Conservation (phyloP, 495 filamentous ascomycete species). For the Pyrenula massariospora region DNA sequence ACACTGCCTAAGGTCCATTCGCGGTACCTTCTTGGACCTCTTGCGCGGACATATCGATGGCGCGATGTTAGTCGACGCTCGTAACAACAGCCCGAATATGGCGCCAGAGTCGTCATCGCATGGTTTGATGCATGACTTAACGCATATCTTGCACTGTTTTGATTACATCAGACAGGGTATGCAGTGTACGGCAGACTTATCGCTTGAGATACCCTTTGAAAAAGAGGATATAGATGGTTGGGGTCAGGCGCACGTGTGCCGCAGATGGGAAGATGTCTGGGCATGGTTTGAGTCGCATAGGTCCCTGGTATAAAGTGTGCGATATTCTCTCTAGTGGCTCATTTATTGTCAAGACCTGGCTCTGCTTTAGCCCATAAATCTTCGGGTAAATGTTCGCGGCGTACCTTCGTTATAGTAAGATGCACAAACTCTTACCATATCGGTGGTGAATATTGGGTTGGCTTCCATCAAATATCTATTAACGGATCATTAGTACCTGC, state of each 20-base stretch:
- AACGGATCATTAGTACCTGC: background rate
- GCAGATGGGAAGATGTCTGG: background rate
- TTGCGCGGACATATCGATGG: background rate
- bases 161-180: background rate
- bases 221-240: background rate
- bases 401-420: background rate
- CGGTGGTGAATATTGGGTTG: background rate
- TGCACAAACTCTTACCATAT: background rate
- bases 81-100: background rate
- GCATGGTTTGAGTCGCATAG: background rate
- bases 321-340: background rate
- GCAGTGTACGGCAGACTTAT: background rate
- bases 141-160: background rate
- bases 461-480: background rate
- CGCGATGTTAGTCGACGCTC: background rate
- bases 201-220: background rate
- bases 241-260: background rate
- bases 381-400: background rate
- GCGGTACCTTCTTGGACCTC: background rate
- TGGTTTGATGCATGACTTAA: background rate
- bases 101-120: background rate
- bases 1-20: background rate
- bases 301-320: background rate
- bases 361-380: background rate
- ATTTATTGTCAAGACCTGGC: background rate